Evolutionary conservation across 106 monocot species (phyloP).

Genomic region (Posidonia australis): DNA sequence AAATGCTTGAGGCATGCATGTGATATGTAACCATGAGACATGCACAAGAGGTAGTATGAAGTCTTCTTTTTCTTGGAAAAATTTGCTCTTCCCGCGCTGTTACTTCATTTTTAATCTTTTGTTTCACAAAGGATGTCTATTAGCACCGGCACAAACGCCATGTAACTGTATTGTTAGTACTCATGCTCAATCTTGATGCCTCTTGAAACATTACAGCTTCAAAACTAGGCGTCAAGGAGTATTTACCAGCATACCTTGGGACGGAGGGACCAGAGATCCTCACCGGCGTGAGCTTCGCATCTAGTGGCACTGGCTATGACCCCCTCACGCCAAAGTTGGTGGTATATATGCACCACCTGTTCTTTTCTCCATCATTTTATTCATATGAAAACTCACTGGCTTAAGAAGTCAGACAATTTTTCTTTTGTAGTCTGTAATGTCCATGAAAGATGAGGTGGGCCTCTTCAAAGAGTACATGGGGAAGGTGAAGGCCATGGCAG

Average conservation of each 20-base stretch:
- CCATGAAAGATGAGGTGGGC: slow-evolving; percentile 33
- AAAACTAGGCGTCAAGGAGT: slow-evolving; percentile 55
- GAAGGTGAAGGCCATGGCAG: slow-evolving; percentile 32
- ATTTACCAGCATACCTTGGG: slow-evolving; percentile 63
- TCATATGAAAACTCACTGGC: too few species aligned
- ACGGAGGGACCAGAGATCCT: slow-evolving; percentile 28
- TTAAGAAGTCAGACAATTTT: too few species aligned
- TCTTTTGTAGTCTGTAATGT: slow-evolving; percentile 31
- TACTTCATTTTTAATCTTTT: too few species aligned
- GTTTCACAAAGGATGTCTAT: too few species aligned
- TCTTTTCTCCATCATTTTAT: too few species aligned
- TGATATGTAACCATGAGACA: too few species aligned
- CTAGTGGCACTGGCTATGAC: slow-evolving; percentile 67
- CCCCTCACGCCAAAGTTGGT: slow-evolving; percentile 49
- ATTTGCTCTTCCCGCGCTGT: too few species aligned
- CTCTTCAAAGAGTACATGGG: slow-evolving; percentile 50
- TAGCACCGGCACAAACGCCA: too few species aligned
- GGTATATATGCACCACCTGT: slow-evolving; percentile 15
- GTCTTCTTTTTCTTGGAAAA: too few species aligned
- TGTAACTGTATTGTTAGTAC: too few species aligned
- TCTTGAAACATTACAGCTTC: slow-evolving; percentile 32
- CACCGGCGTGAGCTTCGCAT: slow-evolving; percentile 89
- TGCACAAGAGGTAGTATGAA: too few species aligned
- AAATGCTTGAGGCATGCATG: too few species aligned
- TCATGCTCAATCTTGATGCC: neutral